A percentile compares a stretch with the other conserved stretches of the same genome.
phyloP scores from a whole-genome alignment of 2,329 filamentous ascomycete genomes.

The Pseudogymnoascus sp. region DNA sequence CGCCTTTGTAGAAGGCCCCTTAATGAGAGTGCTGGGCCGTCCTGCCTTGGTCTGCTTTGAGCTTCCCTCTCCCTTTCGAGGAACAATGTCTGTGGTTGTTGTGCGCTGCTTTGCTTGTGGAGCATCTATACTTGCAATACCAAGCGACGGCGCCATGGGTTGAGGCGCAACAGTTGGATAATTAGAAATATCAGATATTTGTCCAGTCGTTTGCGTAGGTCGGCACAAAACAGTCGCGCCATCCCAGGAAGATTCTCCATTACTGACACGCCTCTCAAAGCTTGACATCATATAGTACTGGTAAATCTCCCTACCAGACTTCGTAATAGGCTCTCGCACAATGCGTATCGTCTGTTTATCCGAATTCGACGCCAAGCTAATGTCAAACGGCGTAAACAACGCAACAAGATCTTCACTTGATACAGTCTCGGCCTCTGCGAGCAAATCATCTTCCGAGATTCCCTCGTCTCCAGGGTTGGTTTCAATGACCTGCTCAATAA shows the following conservation, averaged over 20 bases:
- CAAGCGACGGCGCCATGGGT: neutral
- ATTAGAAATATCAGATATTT: neutral
- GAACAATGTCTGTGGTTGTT: neutral
- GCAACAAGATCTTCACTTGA: neutral
- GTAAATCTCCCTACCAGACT: neutral
- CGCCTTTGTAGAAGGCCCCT: neutral
- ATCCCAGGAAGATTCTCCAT: constrained; percentile 2
- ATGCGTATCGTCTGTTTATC: constrained; percentile 1
- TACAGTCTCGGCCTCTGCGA: neutral
- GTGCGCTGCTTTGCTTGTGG: neutral
- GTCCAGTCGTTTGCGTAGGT: constrained; percentile 5
- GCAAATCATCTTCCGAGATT: neutral
- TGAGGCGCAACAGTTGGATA: neutral
- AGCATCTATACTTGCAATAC: neutral
- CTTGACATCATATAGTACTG: neutral
- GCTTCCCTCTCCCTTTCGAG: neutral
- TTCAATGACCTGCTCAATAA: neutral
- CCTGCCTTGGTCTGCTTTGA: neutral
- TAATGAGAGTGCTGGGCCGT: neutral
- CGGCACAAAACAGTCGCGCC: neutral
- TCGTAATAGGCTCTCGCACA: constrained; percentile 5
- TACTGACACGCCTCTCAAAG: neutral
- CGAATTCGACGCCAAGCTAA: too few species aligned
- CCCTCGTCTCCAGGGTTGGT: constrained; percentile 1
- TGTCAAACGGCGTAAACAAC: neutral